Base-by-base conservation (phyloP, 2,329 filamentous ascomycete genomes). In the Dichotomopilus funicola region DNA sequence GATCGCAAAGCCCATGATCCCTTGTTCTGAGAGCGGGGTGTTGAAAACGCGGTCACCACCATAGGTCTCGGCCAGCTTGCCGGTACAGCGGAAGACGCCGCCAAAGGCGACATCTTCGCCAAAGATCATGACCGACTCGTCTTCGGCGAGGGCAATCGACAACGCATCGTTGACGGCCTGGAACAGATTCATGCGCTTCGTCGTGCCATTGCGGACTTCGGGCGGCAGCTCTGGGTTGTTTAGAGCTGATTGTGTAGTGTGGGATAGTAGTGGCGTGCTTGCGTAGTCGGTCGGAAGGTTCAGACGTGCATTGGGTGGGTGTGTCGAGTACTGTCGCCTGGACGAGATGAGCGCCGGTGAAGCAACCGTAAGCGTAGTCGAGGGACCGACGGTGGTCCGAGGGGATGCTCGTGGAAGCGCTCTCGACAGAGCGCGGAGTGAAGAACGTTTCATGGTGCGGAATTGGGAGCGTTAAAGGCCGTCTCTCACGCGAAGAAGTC, bases 71-170 rank as follows among this genome's bases (percentile, higher is more conserved):
- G 90, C 85, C 12, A 99, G 79, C 64, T 91, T 89, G 84, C 94
- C 92, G 36, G 89, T 92, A 72, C 91, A 96, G 55, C 94, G 82
- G 68, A 99, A 99, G 12, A 99, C 94, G 53, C 94, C 94, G 43
- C 94, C 94, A 56, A 99, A 99, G 11, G 94, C 89, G 6, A 99
- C 91, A 68, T 99, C 94, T 72, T 99, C 94, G 43, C 94, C 94
- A 66, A 99, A 99, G 8, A 99, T 79, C 55, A 97, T 75, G 27
- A 96, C 90, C 13, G 86, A 85, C 61, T 95, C 89, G 65, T 96
- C 91, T 38, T 86, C 82, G 12, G 87, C 82, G 34, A 99, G 79
- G 31, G 92, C 89, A 57, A 87, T 88, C 27, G 88, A 82, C 27
- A 99, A 78, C 9, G 92, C 91, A 62, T 92, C 85, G 69, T 97